A percentile compares a stretch with the other conserved stretches of the same genome.
phyloP scores from a whole-genome alignment of 2,329 filamentous ascomycete genomes.

The Colletotrichum eremochloae region DNA sequence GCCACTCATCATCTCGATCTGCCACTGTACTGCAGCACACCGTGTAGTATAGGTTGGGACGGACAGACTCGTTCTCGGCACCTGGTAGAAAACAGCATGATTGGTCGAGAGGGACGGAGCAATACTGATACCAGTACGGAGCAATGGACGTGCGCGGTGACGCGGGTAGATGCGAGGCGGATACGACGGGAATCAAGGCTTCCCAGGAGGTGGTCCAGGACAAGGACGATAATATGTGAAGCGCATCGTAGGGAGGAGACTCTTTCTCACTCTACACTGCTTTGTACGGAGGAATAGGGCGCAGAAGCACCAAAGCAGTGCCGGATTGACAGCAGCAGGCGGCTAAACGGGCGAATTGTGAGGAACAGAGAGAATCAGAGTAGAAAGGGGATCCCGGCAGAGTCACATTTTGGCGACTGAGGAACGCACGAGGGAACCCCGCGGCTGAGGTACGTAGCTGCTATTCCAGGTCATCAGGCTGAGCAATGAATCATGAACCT shows the following conservation, averaged over 20 bases:
- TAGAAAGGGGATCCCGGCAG: constrained; percentile 2
- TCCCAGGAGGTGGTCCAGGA: neutral
- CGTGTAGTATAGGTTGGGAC: no score
- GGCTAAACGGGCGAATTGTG: no score
- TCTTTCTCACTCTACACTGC: no score
- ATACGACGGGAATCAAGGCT: constrained; percentile 5
- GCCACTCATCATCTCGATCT: neutral
- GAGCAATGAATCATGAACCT: constrained; percentile 35
- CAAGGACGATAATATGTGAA: neutral
- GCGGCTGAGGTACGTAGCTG: neutral
- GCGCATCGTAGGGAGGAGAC: no score
- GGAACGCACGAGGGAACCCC: neutral
- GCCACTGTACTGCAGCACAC: no score
- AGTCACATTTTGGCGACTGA: neutral
- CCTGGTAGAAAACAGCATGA: constrained; percentile 5
- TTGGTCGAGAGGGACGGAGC: constrained; percentile 5
- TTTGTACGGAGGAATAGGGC: no score
- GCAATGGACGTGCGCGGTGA: neutral
- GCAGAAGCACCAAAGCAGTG: no score
- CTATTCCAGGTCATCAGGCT: neutral
- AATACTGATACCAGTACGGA: neutral
- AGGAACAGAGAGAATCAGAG: neutral
- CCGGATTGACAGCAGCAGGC: no score
- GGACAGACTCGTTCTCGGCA: no score
- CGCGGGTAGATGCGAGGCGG: constrained; percentile 25